Percentiles rank a stretch among this genome's conserved stretches.
Evolutionary conservation across 2,329 filamentous ascomycete genomes (phyloP).

Genomic region (Laburnicola sp.): DNA sequence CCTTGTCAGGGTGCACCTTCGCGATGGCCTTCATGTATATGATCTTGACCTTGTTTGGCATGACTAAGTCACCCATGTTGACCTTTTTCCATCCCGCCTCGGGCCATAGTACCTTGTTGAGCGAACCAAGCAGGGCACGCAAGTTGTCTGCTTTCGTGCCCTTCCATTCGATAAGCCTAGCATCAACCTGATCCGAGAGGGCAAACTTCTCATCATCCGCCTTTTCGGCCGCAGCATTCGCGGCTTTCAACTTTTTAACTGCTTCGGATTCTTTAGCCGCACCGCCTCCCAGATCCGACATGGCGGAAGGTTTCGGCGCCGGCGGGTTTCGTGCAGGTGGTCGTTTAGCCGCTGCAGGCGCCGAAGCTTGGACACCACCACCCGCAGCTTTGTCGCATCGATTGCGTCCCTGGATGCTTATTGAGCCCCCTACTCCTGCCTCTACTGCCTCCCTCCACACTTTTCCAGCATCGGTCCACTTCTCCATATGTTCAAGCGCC

Average conservation of each 20-base stretch:
- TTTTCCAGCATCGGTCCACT: slow-evolving; percentile 79
- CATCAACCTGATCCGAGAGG: slow-evolving; percentile 82
- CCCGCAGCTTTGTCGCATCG: slow-evolving; percentile 84
- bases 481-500: slow-evolving; percentile 92
- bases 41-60: slow-evolving; percentile 95
- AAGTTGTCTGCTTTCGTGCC: slow-evolving; percentile 92
- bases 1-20: slow-evolving; percentile 98
- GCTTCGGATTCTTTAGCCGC: slow-evolving; percentile 67
- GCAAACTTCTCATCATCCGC: slow-evolving; percentile 93
- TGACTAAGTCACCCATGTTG: slow-evolving; percentile 86
- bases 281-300: slow-evolving; percentile 45
- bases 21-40: slow-evolving; percentile 99
- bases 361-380: slow-evolving; percentile 23
- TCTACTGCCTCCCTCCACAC: slow-evolving; percentile 85
- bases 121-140: slow-evolving; percentile 79
- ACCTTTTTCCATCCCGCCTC: slow-evolving; percentile 96
- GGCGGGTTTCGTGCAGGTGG: slow-evolving; percentile 30
- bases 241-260: slow-evolving; percentile 77
- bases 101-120: slow-evolving; percentile 90
- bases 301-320: slow-evolving; percentile 46
- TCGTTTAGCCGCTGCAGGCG: slow-evolving; percentile 26
- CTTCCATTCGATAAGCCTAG: slow-evolving; percentile 76
- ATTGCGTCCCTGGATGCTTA: slow-evolving; percentile 81
- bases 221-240: slow-evolving; percentile 81
- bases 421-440: slow-evolving; percentile 79